Evolutionary conservation across 2,329 filamentous ascomycete species (phyloP).

Genomic region (Calonectria montana): DNA sequence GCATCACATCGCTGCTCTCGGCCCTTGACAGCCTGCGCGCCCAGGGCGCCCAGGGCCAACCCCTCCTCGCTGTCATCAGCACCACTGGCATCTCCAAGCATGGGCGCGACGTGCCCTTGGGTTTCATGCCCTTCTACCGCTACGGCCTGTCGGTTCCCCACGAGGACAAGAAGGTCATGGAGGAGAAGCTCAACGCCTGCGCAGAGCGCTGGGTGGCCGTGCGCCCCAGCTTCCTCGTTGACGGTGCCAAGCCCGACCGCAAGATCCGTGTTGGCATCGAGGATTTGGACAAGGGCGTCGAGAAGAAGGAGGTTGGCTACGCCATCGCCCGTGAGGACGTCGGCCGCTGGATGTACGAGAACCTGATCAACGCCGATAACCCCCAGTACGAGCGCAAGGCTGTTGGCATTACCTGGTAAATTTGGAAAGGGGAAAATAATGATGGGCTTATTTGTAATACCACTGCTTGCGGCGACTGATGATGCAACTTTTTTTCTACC

Average conservation of each 20-base stretch:
- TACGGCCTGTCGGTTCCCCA: constrained; percentile 55
- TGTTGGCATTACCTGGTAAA: constrained; percentile 44
- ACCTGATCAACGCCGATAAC: constrained; percentile 41
- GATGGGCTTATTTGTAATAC: not conserved
- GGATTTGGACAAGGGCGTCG: constrained; percentile 45
- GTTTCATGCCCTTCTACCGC: constrained; percentile 57
- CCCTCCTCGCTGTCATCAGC: constrained; percentile 51
- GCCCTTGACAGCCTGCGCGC: constrained; percentile 44
- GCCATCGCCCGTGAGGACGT: constrained; percentile 54
- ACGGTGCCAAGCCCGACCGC: constrained; percentile 36
- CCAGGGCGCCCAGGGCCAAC: constrained; percentile 39
- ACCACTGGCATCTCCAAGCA: constrained; percentile 54
- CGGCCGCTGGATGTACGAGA: constrained; percentile 55
- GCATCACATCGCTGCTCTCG: constrained; percentile 48
- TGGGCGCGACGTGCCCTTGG: constrained; percentile 49
- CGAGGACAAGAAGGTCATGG: constrained; percentile 61
- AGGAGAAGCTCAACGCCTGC: constrained; percentile 43
- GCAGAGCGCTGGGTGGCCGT: constrained; percentile 49
- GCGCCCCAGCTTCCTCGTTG: constrained; percentile 50
- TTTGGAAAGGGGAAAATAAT: no score
- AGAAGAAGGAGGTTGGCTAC: constrained; percentile 54
- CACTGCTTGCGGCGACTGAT: not conserved
- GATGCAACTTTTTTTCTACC: not conserved
- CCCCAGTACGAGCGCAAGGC: constrained; percentile 43
- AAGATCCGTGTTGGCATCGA: constrained; percentile 47